phyloP scores from a whole-genome alignment of 2,329 filamentous ascomycete species.

The Fusarium sp. region DNA sequence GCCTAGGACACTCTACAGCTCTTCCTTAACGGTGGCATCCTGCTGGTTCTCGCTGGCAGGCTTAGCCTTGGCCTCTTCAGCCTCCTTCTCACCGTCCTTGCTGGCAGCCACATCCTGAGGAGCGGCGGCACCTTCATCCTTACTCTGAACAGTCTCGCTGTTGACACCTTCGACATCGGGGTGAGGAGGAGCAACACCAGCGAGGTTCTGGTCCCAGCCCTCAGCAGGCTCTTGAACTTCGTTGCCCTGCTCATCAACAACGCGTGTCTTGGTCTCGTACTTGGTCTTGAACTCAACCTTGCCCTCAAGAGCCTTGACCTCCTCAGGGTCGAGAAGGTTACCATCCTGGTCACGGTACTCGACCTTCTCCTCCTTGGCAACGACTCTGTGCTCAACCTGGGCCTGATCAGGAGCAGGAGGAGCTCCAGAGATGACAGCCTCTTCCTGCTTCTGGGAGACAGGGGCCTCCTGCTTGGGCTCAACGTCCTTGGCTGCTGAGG shows the following conservation, averaged over 20 bases:
- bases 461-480: slow-evolving; percentile 43
- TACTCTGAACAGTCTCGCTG: slow-evolving; percentile 64
- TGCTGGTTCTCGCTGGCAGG: slow-evolving; percentile 72
- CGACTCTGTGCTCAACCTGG: slow-evolving; percentile 61
- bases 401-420: slow-evolving; percentile 50
- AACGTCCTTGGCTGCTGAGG: slow-evolving; percentile 43
- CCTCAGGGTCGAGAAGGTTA: slow-evolving; percentile 84
- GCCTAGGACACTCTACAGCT: slow-evolving; percentile 47
- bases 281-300: slow-evolving; percentile 96
- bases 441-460: slow-evolving; percentile 43
- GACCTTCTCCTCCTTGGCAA: slow-evolving; percentile 79
- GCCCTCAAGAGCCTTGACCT: slow-evolving; percentile 86
- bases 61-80: slow-evolving; percentile 67
- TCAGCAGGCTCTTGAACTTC: slow-evolving; percentile 69
- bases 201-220: slow-evolving; percentile 53
- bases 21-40: slow-evolving; percentile 63
- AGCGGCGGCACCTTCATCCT: slow-evolving; percentile 49
- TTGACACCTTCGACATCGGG: slow-evolving; percentile 72
- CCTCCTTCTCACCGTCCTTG: slow-evolving; percentile 69
- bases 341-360: slow-evolving; percentile 97
- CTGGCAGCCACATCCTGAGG: slow-evolving; percentile 58
- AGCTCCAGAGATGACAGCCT: slow-evolving; percentile 59
- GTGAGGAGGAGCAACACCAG: slow-evolving; percentile 67
- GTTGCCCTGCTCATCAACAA: slow-evolving; percentile 84
- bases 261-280: slow-evolving; percentile 91